phyloP scores from a whole-genome alignment of 2,329 filamentous ascomycete species.

The Metarhizium sp. region DNA sequence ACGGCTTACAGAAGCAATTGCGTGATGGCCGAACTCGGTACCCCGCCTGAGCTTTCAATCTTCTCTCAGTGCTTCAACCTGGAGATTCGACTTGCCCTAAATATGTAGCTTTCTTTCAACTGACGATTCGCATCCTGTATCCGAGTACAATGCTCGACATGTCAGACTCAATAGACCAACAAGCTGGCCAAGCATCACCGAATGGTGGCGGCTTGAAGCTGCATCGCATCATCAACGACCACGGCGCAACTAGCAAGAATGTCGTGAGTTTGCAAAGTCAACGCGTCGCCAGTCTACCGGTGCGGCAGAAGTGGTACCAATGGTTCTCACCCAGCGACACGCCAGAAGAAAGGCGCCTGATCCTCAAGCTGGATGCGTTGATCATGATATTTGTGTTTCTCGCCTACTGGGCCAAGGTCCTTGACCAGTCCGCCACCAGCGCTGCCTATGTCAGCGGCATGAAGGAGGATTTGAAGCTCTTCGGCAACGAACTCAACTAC shows the following conservation, averaged over 20 bases:
- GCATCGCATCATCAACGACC: not conserved
- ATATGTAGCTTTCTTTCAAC: too few species aligned
- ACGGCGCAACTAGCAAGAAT: not conserved
- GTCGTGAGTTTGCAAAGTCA: not conserved
- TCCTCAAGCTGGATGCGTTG: conserved; percentile 40
- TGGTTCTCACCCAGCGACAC: conserved; percentile 42
- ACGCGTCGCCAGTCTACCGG: not conserved
- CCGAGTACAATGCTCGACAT: not conserved
- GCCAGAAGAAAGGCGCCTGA: conserved; percentile 24
- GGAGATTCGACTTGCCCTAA: too few species aligned
- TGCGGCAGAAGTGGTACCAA: conserved; percentile 23
- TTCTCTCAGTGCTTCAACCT: too few species aligned
- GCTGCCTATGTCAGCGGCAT: conserved; percentile 17
- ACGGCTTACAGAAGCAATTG: not conserved
- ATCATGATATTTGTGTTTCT: conserved; percentile 37
- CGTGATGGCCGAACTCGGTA: not conserved
- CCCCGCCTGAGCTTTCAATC: too few species aligned
- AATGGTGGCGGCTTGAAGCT: not conserved
- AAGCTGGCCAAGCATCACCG: not conserved
- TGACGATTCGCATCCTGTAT: too few species aligned
- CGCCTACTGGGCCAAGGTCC: conserved; percentile 47
- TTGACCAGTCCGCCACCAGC: conserved; percentile 19
- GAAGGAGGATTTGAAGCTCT: conserved; percentile 41
- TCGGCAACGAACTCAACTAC: conserved; percentile 44
- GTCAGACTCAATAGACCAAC: not conserved